Evolutionary conservation across 768 basidiomycete species (phyloP).

Genomic region (Lactarius hatsudake): DNA sequence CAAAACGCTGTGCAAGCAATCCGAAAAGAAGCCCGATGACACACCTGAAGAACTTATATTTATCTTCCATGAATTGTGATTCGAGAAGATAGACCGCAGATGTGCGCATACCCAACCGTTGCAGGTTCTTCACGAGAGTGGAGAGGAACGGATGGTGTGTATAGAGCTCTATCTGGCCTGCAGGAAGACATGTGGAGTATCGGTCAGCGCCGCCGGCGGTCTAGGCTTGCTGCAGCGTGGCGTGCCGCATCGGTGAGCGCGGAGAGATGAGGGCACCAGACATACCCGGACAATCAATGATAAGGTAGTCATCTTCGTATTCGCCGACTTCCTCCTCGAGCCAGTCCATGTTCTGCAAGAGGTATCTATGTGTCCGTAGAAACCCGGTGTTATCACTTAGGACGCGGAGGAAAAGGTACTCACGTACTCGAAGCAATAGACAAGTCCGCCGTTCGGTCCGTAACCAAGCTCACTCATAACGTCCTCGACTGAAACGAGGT

Average conservation of each 20-base stretch:
- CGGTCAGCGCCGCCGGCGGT: slow-evolving; percentile 7
- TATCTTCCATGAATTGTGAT: slow-evolving; percentile 99
- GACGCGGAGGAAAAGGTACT: slow-evolving; percentile 38
- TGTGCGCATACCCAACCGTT: slow-evolving; percentile 77
- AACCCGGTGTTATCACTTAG: slow-evolving; percentile 1
- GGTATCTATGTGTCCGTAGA: slow-evolving; percentile 57
- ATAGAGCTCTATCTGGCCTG: slow-evolving; percentile 97
- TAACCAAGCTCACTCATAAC: slow-evolving; percentile 94
- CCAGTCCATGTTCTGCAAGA: slow-evolving; percentile 98
- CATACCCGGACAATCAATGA: slow-evolving; percentile 87
- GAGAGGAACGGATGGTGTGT: slow-evolving; percentile 98
- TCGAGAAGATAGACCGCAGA: slow-evolving; percentile 92
- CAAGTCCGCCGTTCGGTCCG: slow-evolving; percentile 94
- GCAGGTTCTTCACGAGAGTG: slow-evolving; percentile 72
- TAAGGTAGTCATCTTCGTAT: slow-evolving; percentile 93
- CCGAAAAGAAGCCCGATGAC: slow-evolving; percentile 12
- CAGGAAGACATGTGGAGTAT: slow-evolving; percentile 10
- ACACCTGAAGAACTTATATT: slow-evolving; percentile 94
- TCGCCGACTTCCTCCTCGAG: slow-evolving; percentile 93
- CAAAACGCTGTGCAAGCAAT: slow-evolving; percentile 18
- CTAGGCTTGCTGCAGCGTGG: slow-evolving; percentile 4
- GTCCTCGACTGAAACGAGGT: slow-evolving; percentile 89
- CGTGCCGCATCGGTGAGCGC: slow-evolving; percentile 7
- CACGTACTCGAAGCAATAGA: slow-evolving; percentile 99
- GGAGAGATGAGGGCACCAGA: slow-evolving; percentile 7